phyloP scores from a whole-genome alignment of 805 yeast species.

The Vanderwaltozyma verrucispora region DNA sequence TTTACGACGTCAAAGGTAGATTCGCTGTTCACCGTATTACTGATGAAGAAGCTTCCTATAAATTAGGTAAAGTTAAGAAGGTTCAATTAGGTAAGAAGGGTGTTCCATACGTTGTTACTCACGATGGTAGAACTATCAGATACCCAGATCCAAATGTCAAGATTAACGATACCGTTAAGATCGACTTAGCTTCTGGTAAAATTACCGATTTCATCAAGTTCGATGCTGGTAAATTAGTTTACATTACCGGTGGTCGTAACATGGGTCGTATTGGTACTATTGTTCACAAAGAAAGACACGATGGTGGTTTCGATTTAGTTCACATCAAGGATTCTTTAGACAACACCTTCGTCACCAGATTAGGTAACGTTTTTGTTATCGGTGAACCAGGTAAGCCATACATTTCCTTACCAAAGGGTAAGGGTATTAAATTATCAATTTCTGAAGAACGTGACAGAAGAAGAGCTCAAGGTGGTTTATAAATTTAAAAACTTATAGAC shows the following conservation, averaged over 20 bases:
- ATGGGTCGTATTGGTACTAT: slow-evolving; percentile 97
- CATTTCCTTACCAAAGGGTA: slow-evolving; percentile 96
- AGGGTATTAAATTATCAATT: slow-evolving; percentile 93
- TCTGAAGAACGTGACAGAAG: slow-evolving; percentile 98
- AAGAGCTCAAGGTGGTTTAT: slow-evolving; percentile 68
- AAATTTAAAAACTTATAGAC: slow-evolving; percentile 15
- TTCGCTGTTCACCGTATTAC: too few species aligned
- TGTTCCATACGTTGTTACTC: too few species aligned
- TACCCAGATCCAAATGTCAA: slow-evolving; percentile 97
- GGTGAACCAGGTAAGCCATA: slow-evolving; percentile 95
- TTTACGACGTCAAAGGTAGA: too few species aligned
- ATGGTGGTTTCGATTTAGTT: slow-evolving; percentile 96
- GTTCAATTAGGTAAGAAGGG: too few species aligned
- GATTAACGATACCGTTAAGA: slow-evolving; percentile 96
- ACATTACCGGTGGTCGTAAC: slow-evolving; percentile 97
- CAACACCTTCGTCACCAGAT: slow-evolving; percentile 92
- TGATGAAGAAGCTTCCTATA: too few species aligned
- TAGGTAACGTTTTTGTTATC: slow-evolving; percentile 83
- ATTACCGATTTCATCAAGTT: slow-evolving; percentile 80
- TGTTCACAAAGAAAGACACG: slow-evolving; percentile 94
- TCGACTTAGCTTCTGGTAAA: slow-evolving; percentile 94
- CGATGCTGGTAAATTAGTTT: slow-evolving; percentile 84
- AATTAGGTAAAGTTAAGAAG: too few species aligned
- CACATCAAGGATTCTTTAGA: slow-evolving; percentile 93
- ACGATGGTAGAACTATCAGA: slow-evolving; percentile 99